Evolutionary conservation across 139 green algal genomes (phyloP).

Genomic region (Ettlia oleoabundans): DNA sequence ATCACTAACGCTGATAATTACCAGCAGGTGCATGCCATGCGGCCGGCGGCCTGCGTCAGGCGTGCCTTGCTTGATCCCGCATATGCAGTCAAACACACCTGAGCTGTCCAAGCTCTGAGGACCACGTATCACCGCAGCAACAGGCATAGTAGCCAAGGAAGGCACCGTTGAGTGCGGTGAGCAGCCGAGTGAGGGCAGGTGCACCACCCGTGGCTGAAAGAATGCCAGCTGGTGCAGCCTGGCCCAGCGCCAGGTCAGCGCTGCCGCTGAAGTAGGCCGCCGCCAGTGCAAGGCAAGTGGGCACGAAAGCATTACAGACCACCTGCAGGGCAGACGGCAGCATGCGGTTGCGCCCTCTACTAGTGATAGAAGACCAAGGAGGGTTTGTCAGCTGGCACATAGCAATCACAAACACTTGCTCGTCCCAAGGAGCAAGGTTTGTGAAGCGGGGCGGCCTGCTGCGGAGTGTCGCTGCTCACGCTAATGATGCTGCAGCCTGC

Average conservation of each 20-base stretch:
- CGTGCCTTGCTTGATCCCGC: no score
- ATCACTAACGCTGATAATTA: no score
- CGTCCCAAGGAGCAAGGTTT: no score
- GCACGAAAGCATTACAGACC: slow-evolving; percentile 51
- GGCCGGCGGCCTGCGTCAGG: no score
- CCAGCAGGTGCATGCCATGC: no score
- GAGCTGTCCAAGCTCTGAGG: slow-evolving; percentile 90
- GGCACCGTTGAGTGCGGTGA: slow-evolving; percentile 22
- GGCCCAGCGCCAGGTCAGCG: not conserved
- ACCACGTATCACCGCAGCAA: slow-evolving; percentile 95
- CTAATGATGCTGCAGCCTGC: not conserved
- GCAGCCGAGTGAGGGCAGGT: not conserved
- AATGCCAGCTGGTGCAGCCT: not conserved
- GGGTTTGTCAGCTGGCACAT: not conserved
- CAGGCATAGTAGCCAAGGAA: slow-evolving; percentile 91
- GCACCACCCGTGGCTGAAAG: no score
- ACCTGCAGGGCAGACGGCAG: slow-evolving; percentile 38
- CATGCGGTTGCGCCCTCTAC: no score
- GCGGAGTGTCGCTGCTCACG: no score
- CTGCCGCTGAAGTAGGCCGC: slow-evolving; percentile 29
- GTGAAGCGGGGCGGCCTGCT: not conserved
- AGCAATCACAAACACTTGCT: not conserved
- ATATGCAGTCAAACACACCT: slow-evolving; percentile 2
- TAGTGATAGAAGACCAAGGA: not conserved
- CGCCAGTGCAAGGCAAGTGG: slow-evolving; percentile 31